These are phyloP conservation scores for Canna indica DNA, from an alignment of 176 grass and related monocot genomes.

Conservation along the genomic window DNA sequence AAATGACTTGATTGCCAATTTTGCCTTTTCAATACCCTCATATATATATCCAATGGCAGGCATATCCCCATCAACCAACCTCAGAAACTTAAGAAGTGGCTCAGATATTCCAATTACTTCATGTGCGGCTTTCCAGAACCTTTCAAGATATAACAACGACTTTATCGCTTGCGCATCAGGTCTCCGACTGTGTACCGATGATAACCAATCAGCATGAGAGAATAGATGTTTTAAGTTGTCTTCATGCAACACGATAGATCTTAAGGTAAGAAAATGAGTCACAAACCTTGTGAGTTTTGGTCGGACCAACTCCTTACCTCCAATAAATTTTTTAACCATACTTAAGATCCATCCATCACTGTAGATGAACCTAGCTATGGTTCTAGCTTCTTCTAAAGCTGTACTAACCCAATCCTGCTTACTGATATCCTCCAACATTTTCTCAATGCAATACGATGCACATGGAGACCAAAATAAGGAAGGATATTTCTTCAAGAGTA, in stretches of 20 bases:
- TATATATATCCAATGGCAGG: slow-evolving; percentile 22
- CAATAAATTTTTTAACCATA: slow-evolving; percentile 11
- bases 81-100: slow-evolving; percentile 23
- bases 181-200: slow-evolving; percentile 9
- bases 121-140: slow-evolving; percentile 19
- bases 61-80: slow-evolving; percentile 22
- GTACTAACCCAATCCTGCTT: slow-evolving; percentile 11
- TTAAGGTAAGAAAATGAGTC: slow-evolving; percentile 17
- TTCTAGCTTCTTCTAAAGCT: slow-evolving; percentile 14
- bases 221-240: slow-evolving; percentile 19
- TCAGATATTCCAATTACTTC: slow-evolving; percentile 19
- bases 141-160: slow-evolving; percentile 15
- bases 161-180: slow-evolving; percentile 10
- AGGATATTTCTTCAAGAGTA: slow-evolving; percentile 24
- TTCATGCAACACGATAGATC: slow-evolving; percentile 19
- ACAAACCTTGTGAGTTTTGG: slow-evolving; percentile 11
- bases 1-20: slow-evolving; percentile 17
- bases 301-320: slow-evolving; percentile 6
- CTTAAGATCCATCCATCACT: slow-evolving; percentile 14
- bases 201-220: slow-evolving; percentile 20
- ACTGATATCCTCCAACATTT: slow-evolving; percentile 26
- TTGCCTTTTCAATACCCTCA: slow-evolving; percentile 19
- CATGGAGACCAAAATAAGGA: slow-evolving; percentile 23
- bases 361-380: slow-evolving; percentile 8
- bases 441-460: slow-evolving; percentile 21